Evolutionary conservation across 176 grass and related monocot species (phyloP), one percentile per base, ranked within the genome.

Genomic region (Metroxylon sagu): DNA sequence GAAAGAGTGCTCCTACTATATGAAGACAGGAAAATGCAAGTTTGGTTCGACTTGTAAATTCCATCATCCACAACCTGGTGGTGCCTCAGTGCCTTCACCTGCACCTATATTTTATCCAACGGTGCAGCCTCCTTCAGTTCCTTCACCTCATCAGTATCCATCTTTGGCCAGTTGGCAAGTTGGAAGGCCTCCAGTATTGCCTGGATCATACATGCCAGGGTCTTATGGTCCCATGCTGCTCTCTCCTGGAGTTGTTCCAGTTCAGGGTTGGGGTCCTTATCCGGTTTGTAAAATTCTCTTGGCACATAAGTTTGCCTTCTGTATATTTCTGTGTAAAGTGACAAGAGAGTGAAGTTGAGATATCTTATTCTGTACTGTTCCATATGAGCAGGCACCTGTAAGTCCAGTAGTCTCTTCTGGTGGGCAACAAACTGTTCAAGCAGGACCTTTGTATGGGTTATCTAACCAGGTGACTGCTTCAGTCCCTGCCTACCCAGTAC

Each of bases 21-120:
- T 92, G 39, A 98, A 92, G 84, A 98, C 88, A 53, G 88, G 87
- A 15, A 71, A 83, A 29, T 98, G 93, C 78, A 98, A 92, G 71
- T 98, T 88, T 80, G 84, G 76, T 64, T 53, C 66, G 51, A 80
- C 76, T 58, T 98, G 93, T 61, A 98, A 98, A 72, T 98, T 85
- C 48, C 70, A 62, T 51, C 59, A 53, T 29, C 43, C 50, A 72
- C 70, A 72, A 62, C 50, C 58, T 53, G 15, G 10, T 54, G 70
- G 58, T 29, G 1, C 59, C 57, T 62, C 70, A 16, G 48, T 43
- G 50, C 57, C 70, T 17, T 61, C 56, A 6, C 27, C 70, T 62
- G 70, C 70, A 19, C 27, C 57, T 19, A 50, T 27, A 29, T 72
- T 62, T 51, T 52, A 54, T 62, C 58, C 27, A 29, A 62, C 27